Percentiles rank a stretch among this genome's conserved stretches.
phyloP scores from a whole-genome alignment of 2,329 filamentous ascomycete genomes.

The Diaporthe sp. region DNA sequence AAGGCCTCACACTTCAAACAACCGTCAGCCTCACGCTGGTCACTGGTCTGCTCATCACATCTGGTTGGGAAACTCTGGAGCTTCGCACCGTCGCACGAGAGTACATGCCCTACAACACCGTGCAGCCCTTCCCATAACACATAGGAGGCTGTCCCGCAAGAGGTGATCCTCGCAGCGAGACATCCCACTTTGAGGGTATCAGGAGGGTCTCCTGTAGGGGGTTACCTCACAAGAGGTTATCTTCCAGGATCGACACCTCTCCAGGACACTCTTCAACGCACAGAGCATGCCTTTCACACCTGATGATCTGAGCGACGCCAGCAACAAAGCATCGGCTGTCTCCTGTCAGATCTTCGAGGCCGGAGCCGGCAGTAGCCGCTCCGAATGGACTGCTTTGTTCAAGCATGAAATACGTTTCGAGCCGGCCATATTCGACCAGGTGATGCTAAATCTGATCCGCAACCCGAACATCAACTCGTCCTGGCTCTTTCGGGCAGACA shows the following conservation, averaged over 20 bases:
- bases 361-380: constrained; percentile 53
- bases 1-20: constrained; percentile 15
- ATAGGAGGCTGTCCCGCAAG: neutral
- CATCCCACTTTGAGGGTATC: neutral
- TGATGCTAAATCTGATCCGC: constrained; percentile 81
- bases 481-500: constrained; percentile 84
- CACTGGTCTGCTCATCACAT: neutral
- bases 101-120: neutral
- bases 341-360: constrained; percentile 41
- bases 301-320: constrained; percentile 35
- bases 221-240: neutral
- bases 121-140: neutral
- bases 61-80: neutral
- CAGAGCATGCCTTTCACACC: constrained; percentile 39
- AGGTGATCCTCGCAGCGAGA: neutral
- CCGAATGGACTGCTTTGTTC: constrained; percentile 68
- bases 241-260: neutral
- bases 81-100: neutral
- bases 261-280: constrained; percentile 18
- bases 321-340: constrained; percentile 36
- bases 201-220: neutral
- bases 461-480: constrained; percentile 86
- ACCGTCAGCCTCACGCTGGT: neutral
- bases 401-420: constrained; percentile 73
- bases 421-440: constrained; percentile 72